Evolutionary conservation across 202 grass and related monocot species (phyloP), one percentile per base, ranked within the genome.

Genomic region (Digitaria exilis): DNA sequence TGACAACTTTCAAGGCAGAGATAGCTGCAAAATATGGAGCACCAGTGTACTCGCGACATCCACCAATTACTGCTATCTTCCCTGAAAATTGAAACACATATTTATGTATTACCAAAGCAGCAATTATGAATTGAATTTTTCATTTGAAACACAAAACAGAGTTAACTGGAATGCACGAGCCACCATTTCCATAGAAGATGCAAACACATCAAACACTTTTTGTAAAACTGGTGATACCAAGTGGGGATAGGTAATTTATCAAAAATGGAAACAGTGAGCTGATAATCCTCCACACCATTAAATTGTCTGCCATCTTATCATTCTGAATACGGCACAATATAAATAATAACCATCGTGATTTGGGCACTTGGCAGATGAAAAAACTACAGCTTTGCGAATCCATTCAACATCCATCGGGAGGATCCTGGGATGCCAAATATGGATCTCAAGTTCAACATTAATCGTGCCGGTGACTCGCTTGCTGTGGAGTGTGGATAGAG

Each of bases 21-120:
- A 98, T 98, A 67, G 95, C 92, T 4, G 95, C 84, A 81, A 98
- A 98, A 81, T 93, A 98, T 84, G 95, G 95, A 88, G 95, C 95
- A 9, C 95, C 95, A 5, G 95, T 98, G 64, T 98, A 98, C 75
- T 98, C 95, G 45, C 95, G 95, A 45, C 95, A 98, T 80, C 95
- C 95, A 87, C 95, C 92, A 16, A 98, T 91, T 65, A 98, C 87
- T 39, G 95, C 95, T 86, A 98, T 85, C 65, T 91, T 98, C 31
- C 95, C 95, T 95, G 84, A 2, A 54, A n/a, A 82, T 41, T 5
- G 37, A 41, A 7, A 80, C 70, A 60, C 43, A 82, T 59, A 51
- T 81, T 55, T 26, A 69, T 14, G 26, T 14, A 54, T 46, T 69
- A 66, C 59, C 4, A 6, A 70, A 61, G 35, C 5, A 81, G 13